Evolutionary conservation across 345 rosid species (phyloP), one percentile per base, ranked within the genome.

Genomic region (Dimocarpus longan): DNA sequence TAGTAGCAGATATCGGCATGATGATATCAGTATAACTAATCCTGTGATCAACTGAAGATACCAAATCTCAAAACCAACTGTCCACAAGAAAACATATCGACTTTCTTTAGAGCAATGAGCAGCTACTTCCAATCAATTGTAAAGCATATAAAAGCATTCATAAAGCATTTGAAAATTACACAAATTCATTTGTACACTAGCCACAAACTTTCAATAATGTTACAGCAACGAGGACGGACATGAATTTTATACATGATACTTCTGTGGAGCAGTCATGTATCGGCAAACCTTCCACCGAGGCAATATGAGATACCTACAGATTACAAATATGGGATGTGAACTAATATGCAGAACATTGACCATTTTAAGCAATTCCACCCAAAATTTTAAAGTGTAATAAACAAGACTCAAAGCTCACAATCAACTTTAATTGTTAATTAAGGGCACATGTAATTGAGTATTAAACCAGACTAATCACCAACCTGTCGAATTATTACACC

Each of bases 51-150:
- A 84, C 81, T 86, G 93, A 68, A 95, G 86, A 87, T 92, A 95
- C 99, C 97, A 95, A 40, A 83, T 84, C 89, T 95, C 94, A 70
- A 91, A 84, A 67, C 87, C 87, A 89, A 95, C 98, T 95, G 92
- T 81, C 79, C 40, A 78, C 83, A 81, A 80, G 50, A 68, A 77
- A 82, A 67, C 40, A 65, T 10, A 24, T 8, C 48, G 65, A 57
- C 43, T 56, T 6, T 44, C 6, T 81, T 77, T 68, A 60, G 11
- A 73, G 42, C 63, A 48, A 50, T 12, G 37, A 50, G 66, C 48
- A 5, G 44, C 37, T 75, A 73, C 24, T 69, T 39, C 54, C 19
- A 22, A 22, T 21, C 24, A 63, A 74, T 15, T 32, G 59, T 43
- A 16, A 37, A 75, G 32, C 46, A 28, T 65, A 8, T 18, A 48